Base-by-base conservation (phyloP, 2,329 filamentous ascomycete genomes). In the Ophiostoma ulmi region DNA sequence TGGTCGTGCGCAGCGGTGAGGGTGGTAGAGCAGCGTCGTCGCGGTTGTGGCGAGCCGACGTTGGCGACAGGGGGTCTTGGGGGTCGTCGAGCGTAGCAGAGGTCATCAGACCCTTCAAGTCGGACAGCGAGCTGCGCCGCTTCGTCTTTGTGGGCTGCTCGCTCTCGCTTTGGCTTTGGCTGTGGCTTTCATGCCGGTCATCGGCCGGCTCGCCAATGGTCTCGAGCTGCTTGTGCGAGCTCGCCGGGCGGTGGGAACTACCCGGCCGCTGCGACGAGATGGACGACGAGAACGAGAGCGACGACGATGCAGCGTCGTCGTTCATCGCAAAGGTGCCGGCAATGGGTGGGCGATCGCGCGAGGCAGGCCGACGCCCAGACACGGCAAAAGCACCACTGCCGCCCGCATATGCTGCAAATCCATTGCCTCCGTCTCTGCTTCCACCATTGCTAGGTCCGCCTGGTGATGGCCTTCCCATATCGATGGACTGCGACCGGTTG, bases 41-140 rank as follows among this genome's bases (percentile, higher is more conserved):
- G 35, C 61, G 35, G 39, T 80, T 78, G 55, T 10, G 13, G 74
- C 75, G 61, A 10, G 31, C 31, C 61, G 61, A 36, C 61, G 61
- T 10, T 20, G 63, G 35, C 63, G 63, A 22, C 63, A 22, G 20
- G 3, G 31, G 75, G 76, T 78, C 83, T 76, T 80, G 20, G 10
- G 31, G 75, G 76, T 78, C 83, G 76, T 80, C 81, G 0, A 90
- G 79, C 13, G 82, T 85, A 10, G 89, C 83, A 70, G 87, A 84
- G 58, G 84, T 85, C 80, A 94, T 89, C 22, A 92, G 82, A 22
- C 73, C 75, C 74, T 79, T 91, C 67, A 98, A 84, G 78, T 98
- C 94, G 5, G 94, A 97, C 61, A 98, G 81, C 36, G 94, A 97
- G 80, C 94, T 97, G 77, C 94, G 89, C 70, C 94, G 87, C 82